Evolutionary conservation across 2,329 filamentous ascomycete species (phyloP).

Genomic region (Dissoconium aciculare): DNA sequence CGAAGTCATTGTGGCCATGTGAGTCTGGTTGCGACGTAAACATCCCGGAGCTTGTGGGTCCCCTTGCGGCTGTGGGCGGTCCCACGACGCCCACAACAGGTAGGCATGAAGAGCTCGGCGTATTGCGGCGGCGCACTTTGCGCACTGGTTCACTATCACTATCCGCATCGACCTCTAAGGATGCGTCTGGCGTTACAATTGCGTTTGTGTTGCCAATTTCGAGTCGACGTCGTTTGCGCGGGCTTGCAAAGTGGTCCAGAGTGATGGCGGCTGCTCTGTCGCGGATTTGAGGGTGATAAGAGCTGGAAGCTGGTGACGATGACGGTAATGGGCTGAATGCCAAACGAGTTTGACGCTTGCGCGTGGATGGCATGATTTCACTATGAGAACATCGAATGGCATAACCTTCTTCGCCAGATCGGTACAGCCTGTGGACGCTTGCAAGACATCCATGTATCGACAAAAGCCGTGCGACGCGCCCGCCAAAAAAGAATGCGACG

Average conservation of each 20-base stretch:
- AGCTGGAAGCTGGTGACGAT: slow-evolving; percentile 25
- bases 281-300: slow-evolving; percentile 21
- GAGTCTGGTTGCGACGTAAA: no score
- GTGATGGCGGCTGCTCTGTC: slow-evolving; percentile 23
- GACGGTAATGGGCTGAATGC: slow-evolving; percentile 30
- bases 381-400: no score
- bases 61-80: no score
- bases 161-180: slow-evolving; percentile 5
- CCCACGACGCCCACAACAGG: no score
- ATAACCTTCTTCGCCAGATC: no score
- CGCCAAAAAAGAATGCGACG: no score
- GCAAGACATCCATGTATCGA: no score
- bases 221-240: slow-evolving; percentile 17
- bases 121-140: no score
- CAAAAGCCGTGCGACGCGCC: no score
- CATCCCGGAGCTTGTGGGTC: no score
- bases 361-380: slow-evolving; percentile 2
- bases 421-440: no score
- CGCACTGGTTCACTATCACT: slow-evolving; percentile 15
- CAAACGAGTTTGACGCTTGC: slow-evolving; percentile 29
- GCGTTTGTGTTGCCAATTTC: slow-evolving; percentile 7
- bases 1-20: no score
- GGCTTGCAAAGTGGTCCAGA: slow-evolving; percentile 17
- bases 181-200: background rate
- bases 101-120: background rate